These are phyloP conservation scores for Raphanus hybrid DNA, from an alignment of 441 rosid species.

Conservation along the genomic window DNA sequence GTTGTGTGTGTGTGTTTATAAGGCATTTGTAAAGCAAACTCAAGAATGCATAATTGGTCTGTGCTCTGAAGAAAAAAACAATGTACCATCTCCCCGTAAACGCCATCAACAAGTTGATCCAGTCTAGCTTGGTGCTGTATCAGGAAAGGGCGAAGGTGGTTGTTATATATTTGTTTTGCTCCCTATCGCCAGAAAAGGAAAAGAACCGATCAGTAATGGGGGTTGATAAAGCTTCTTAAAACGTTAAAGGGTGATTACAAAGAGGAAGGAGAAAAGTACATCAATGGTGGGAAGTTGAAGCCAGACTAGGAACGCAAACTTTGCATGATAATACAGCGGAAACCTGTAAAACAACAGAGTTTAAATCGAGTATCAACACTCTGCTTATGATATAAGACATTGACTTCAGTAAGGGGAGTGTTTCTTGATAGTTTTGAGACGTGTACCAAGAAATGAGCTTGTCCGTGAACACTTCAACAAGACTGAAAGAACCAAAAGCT, in stretches of 20 bases:
- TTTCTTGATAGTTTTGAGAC: slow-evolving; percentile 4
- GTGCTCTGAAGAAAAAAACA: neutral
- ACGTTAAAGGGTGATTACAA: neutral
- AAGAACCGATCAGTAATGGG: slow-evolving; percentile 4
- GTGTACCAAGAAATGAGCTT: slow-evolving; percentile 52
- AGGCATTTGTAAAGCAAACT: slow-evolving; percentile 2
- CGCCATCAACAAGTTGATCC: slow-evolving; percentile 48
- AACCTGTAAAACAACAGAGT: slow-evolving; percentile 43
- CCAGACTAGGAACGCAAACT: slow-evolving; percentile 68
- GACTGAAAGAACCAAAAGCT: slow-evolving; percentile 66
- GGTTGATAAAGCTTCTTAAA: neutral
- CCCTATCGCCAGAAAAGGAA: slow-evolving; percentile 38
- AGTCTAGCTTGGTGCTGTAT: slow-evolving; percentile 55
- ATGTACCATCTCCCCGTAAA: slow-evolving; percentile 50
- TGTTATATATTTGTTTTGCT: slow-evolving; percentile 51
- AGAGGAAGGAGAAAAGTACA: slow-evolving; percentile 24
- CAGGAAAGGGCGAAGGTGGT: slow-evolving; percentile 59
- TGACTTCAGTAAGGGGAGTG: neutral
- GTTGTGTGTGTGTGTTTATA: neutral
- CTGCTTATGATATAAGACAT: neutral
- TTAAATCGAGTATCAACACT: neutral
- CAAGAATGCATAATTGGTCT: neutral
- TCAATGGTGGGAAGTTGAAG: slow-evolving; percentile 44
- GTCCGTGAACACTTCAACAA: slow-evolving; percentile 60
- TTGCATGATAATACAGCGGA: slow-evolving; percentile 61